phyloP scores from a whole-genome alignment of 2,329 filamentous ascomycete species.

The Colletotrichum navitas region DNA sequence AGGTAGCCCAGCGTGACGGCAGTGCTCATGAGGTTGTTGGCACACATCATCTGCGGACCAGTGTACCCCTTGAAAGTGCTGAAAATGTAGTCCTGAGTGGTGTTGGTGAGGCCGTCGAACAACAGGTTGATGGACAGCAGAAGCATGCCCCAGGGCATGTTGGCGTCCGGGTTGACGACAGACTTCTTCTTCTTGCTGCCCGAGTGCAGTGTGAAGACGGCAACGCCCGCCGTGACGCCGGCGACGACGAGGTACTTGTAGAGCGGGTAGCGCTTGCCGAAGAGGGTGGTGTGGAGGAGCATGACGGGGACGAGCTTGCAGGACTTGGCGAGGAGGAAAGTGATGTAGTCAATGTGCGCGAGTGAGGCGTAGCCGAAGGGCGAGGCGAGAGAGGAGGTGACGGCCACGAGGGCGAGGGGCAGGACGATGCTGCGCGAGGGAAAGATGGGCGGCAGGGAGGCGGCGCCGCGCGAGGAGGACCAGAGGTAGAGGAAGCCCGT shows the following conservation, averaged over 20 bases:
- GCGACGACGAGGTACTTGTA: slow-evolving; percentile 97
- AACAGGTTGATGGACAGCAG: slow-evolving; percentile 90
- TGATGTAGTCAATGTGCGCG: slow-evolving; percentile 96
- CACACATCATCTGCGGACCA: slow-evolving; percentile 99
- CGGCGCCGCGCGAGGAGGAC: slow-evolving; percentile 68
- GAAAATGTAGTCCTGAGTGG: slow-evolving; percentile 96
- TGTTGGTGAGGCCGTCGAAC: slow-evolving; percentile 96
- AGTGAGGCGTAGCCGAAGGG: slow-evolving; percentile 95
- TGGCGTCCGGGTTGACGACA: slow-evolving; percentile 63
- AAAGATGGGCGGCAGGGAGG: slow-evolving; percentile 75
- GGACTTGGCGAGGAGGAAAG: slow-evolving; percentile 95
- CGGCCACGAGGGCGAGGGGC: slow-evolving; percentile 83
- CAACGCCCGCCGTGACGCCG: slow-evolving; percentile 91
- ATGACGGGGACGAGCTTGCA: slow-evolving; percentile 99
- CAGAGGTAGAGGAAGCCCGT: slow-evolving; percentile 86
- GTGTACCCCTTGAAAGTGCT: slow-evolving; percentile 81
- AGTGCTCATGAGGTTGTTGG: slow-evolving; percentile 91
- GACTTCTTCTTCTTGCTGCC: slow-evolving; percentile 66
- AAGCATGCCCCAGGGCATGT: slow-evolving; percentile 82
- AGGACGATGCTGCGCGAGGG: slow-evolving; percentile 80
- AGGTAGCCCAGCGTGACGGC: slow-evolving; percentile 83
- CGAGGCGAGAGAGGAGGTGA: slow-evolving; percentile 90
- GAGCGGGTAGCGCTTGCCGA: slow-evolving; percentile 87
- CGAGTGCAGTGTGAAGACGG: slow-evolving; percentile 92
- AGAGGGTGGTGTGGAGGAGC: slow-evolving; percentile 93